Evolutionary conservation across 179 eudicot genomes (phyloP).

Genomic region (Amaranthus tricolor): DNA sequence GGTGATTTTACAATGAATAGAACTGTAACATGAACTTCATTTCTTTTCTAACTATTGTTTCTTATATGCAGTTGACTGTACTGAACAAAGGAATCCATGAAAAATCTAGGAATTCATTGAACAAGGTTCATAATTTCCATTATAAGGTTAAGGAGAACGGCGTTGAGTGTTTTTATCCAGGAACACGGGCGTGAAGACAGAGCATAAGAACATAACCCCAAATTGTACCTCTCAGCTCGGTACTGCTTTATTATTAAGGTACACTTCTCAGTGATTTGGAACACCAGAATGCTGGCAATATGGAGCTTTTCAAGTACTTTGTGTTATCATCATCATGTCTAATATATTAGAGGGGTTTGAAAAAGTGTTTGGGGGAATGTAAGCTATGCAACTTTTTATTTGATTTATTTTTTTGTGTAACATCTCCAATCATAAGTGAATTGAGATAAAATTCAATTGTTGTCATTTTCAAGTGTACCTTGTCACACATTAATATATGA

Average conservation of each 20-base stretch:
- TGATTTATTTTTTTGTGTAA: background rate
- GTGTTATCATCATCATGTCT: background rate
- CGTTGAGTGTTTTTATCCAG: constrained; percentile 79
- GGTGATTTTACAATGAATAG: no score
- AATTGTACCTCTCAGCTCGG: background rate
- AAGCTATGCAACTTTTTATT: background rate
- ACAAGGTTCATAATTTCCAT: constrained; percentile 54
- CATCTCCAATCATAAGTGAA: no score
- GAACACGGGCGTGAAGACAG: constrained; percentile 48
- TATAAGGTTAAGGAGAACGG: constrained; percentile 67
- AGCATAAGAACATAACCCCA: background rate
- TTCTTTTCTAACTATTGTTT: background rate
- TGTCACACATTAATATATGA: no score
- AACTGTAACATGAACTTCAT: background rate
- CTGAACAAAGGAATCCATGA: constrained; percentile 43
- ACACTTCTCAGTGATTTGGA: background rate
- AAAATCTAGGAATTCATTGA: constrained; percentile 26
- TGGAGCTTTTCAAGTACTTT: background rate
- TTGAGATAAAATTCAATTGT: no score
- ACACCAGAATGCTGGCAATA: background rate
- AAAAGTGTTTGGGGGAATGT: background rate
- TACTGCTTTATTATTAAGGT: background rate
- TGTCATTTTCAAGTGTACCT: no score
- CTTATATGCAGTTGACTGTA: constrained; percentile 64
- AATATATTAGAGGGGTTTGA: background rate